Evolutionary conservation across 2,329 filamentous ascomycete species (phyloP).

Genomic region (Stemphylium lycopersici): DNA sequence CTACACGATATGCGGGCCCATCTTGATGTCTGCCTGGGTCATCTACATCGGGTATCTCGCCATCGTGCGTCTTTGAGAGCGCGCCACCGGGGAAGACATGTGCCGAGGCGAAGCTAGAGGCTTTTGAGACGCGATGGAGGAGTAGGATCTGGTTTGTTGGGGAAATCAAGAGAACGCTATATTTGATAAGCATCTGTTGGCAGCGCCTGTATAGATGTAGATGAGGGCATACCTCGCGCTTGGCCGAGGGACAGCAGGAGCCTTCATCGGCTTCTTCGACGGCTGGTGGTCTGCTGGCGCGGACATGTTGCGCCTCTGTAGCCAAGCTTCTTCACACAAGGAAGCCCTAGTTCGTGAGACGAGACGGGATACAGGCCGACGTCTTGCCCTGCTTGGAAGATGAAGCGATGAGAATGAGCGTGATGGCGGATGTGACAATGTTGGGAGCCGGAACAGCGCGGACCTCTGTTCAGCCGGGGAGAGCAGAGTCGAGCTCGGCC

Average conservation of each 20-base stretch:
- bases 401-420: background rate
- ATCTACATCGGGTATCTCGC: conserved; percentile 58
- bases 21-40: conserved; percentile 70
- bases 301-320: conserved; percentile 37
- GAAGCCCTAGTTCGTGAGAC: background rate
- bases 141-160: conserved; percentile 86
- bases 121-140: conserved; percentile 82
- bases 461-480: conserved; percentile 14
- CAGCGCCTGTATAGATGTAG: background rate
- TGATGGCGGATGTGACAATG: background rate
- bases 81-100: conserved; percentile 96
- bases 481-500: conserved; percentile 16
- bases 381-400: background rate
- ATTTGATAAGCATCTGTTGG: background rate
- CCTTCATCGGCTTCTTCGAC: conserved; percentile 42
- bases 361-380: background rate
- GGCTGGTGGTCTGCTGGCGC: conserved; percentile 40
- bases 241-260: conserved; percentile 60
- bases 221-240: conserved; percentile 63
- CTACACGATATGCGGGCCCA: conserved; percentile 74
- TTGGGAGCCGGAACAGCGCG: background rate
- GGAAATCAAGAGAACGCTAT: conserved; percentile 82
- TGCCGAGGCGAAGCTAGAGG: conserved; percentile 83
- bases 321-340: background rate
- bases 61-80: conserved; percentile 78